phyloP scores from a whole-genome alignment of 495 filamentous ascomycete species.

The Penicillium atrosanguineum region DNA sequence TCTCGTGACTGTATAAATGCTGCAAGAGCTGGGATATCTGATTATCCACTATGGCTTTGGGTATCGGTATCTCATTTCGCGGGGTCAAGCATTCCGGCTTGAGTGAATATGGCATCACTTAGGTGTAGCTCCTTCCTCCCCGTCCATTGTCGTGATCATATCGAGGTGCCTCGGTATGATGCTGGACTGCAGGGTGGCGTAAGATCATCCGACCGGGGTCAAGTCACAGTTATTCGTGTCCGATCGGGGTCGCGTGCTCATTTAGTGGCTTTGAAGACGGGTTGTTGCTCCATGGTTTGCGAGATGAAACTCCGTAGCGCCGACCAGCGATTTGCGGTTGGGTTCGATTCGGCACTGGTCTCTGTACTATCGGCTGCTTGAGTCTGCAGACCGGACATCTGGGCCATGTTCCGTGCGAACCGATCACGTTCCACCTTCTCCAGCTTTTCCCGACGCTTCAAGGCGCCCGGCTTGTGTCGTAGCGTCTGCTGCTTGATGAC shows the following conservation, averaged over 20 bases:
- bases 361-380: slow-evolving; percentile 11
- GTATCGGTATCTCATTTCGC: neutral
- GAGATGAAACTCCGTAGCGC: slow-evolving; percentile 67
- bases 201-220: neutral
- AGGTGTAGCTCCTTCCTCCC: neutral
- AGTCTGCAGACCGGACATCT: slow-evolving; percentile 39
- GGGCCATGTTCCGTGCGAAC: slow-evolving; percentile 78
- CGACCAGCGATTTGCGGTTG: slow-evolving; percentile 62
- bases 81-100: neutral
- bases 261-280: slow-evolving; percentile 52
- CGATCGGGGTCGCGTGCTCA: slow-evolving; percentile 13
- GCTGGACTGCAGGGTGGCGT: neutral
- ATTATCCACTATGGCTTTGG: neutral
- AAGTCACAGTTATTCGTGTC: neutral
- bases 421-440: slow-evolving; percentile 76
- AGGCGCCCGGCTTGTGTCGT: slow-evolving; percentile 68
- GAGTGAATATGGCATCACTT: neutral
- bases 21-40: neutral
- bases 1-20: neutral
- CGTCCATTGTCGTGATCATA: neutral
- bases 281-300: slow-evolving; percentile 71
- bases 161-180: neutral
- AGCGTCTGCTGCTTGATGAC: slow-evolving; percentile 68
- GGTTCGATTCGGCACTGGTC: slow-evolving; percentile 20
- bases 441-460: slow-evolving; percentile 78